Conservation (phyloP, 2,329 filamentous ascomycete genomes). For the Shiraia bambusicola region DNA sequence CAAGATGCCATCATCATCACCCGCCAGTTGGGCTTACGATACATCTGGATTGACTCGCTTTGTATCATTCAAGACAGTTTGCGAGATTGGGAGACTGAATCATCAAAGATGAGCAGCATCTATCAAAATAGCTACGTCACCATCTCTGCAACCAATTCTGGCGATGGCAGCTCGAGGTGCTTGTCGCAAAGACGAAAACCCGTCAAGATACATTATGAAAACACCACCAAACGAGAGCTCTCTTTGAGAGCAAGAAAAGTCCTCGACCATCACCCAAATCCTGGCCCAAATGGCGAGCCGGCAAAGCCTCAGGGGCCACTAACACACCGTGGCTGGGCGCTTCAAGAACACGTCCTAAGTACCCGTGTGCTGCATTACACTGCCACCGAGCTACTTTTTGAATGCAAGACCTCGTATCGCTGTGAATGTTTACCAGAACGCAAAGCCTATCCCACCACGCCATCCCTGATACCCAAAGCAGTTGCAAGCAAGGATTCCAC, state of each 20-base stretch:
- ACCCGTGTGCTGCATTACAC: constrained; percentile 39
- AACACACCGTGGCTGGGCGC: constrained; percentile 32
- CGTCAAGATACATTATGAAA: constrained; percentile 29
- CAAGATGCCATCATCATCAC: constrained; percentile 36
- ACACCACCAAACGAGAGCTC: constrained; percentile 26
- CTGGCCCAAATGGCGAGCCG: constrained; percentile 18
- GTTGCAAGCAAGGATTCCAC: constrained; percentile 24
- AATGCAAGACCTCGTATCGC: constrained; percentile 35
- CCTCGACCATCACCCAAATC: constrained; percentile 32
- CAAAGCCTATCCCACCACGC: constrained; percentile 31
- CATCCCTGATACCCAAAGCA: constrained; percentile 36
- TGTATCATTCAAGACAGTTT: constrained; percentile 40
- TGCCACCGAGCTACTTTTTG: constrained; percentile 36
- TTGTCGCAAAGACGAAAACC: constrained; percentile 30
- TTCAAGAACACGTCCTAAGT: constrained; percentile 39
- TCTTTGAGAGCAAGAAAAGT: constrained; percentile 29
- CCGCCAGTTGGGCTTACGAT: constrained; percentile 35
- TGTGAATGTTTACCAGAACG: constrained; percentile 37
- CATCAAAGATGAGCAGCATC: constrained; percentile 38
- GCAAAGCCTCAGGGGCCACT: constrained; percentile 30
- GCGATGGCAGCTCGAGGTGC: constrained; percentile 22
- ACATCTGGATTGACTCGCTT: constrained; percentile 40
- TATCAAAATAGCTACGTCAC: constrained; percentile 39
- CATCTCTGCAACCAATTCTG: constrained; percentile 31
- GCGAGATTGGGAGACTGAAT: constrained; percentile 39